Percentiles rank a stretch among this genome's conserved stretches.
Conservation (phyloP, 306 rosid genomes). For the Malus sieversii region DNA sequence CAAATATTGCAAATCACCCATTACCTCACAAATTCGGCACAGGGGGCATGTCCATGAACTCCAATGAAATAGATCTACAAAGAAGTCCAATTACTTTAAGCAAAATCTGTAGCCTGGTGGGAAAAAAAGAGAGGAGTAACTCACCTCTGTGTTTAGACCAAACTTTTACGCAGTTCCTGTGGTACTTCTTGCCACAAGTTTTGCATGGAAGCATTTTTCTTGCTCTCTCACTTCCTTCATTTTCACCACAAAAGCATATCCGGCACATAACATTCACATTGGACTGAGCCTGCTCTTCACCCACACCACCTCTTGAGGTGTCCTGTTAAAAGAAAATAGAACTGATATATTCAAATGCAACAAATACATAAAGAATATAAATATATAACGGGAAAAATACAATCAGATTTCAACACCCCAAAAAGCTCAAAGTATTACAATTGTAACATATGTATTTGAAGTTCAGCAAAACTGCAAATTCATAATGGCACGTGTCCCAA, state of each 20-base stretch:
- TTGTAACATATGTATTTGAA: background rate
- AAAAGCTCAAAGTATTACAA: background rate
- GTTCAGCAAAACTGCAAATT: background rate
- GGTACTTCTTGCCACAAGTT: constrained; percentile 89
- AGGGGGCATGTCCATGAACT: constrained; percentile 62
- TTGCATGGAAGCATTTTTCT: constrained; percentile 92
- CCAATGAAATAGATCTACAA: constrained; percentile 55
- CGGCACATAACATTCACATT: constrained; percentile 79
- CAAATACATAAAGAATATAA: background rate
- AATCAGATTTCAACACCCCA: background rate
- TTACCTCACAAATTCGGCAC: constrained; percentile 58
- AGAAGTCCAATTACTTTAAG: constrained; percentile 6
- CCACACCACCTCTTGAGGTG: constrained; percentile 36
- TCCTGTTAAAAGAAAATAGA: constrained; percentile 39
- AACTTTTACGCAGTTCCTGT: constrained; percentile 80
- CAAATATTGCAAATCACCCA: background rate
- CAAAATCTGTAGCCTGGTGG: background rate
- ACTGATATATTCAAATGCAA: background rate
- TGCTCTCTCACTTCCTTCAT: constrained; percentile 80
- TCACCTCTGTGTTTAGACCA: constrained; percentile 95
- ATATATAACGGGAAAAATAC: background rate
- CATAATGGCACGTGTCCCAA: background rate
- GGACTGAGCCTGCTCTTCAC: constrained; percentile 71
- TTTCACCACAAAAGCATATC: constrained; percentile 84
- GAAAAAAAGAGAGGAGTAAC: background rate